Evolutionary conservation across 2,329 filamentous ascomycete genomes (phyloP).

Genomic region (Cordyceps pruinosa): DNA sequence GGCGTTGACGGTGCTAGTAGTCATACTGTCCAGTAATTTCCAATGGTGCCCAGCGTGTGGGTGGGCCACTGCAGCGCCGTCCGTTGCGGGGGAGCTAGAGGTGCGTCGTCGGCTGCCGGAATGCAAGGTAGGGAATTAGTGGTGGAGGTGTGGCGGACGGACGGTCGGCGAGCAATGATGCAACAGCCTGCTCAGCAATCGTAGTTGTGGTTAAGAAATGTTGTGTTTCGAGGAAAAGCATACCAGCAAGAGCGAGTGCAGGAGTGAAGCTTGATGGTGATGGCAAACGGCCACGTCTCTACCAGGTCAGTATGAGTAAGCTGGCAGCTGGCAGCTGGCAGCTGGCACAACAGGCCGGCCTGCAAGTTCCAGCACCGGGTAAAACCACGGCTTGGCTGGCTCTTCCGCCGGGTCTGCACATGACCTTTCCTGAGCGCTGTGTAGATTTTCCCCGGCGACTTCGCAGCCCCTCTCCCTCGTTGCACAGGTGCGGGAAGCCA

Average conservation of each 20-base stretch:
- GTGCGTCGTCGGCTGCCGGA: conserved; percentile 9
- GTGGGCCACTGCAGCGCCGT: conserved; percentile 2
- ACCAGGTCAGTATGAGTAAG: background rate
- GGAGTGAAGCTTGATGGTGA: background rate
- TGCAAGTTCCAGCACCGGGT: too few relatives aligned
- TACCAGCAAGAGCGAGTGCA: background rate
- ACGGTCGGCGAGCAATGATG: background rate
- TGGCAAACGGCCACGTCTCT: background rate
- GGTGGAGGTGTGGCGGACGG: conserved; percentile 3
- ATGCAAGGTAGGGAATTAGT: too few relatives aligned
- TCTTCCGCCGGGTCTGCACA: too few relatives aligned
- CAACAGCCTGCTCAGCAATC: background rate
- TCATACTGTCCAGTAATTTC: background rate
- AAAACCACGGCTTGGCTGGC: too few relatives aligned
- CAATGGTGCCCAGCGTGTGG: background rate
- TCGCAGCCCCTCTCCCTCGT: background rate
- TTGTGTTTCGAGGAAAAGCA: background rate
- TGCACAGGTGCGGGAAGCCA: background rate
- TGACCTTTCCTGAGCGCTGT: too few relatives aligned
- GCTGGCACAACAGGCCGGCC: background rate
- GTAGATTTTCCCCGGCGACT: too few relatives aligned
- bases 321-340: conserved; percentile 1
- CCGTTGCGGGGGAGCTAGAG: background rate
- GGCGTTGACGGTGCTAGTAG: conserved; percentile 2
- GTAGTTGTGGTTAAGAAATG: background rate